Base-by-base conservation (phyloP, 2,329 filamentous ascomycete genomes). In the Cytospora piceicola region DNA sequence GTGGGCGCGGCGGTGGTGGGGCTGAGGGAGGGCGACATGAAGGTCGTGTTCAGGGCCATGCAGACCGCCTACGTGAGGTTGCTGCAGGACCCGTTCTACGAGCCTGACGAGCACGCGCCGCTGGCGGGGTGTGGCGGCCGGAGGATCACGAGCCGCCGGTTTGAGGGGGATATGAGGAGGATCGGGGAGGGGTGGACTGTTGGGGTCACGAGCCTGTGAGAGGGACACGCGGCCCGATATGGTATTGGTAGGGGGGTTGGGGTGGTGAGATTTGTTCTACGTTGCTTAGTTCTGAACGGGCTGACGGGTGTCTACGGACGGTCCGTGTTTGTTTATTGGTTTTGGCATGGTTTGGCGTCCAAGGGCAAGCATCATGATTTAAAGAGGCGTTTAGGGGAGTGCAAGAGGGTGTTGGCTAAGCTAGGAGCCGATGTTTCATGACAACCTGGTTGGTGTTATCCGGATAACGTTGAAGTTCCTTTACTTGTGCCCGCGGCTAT, bases 1-100 rank as follows among this genome's bases (percentile, higher is more conserved):
- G 74, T 68, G 71, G 71, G 71, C 73, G 72, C 72, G 69, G 72
- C 69, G 57, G 75, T 90, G n/a, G 75, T 91, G 22, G 93, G 92
- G 0, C 77, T 97, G 73, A 83, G 91, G 68, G 93, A 96, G 73
- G 88, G 90, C n/a, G 94, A 97, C 78, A 81, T 98, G 73, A 93
- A 93, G 76, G 88, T 91, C 39, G 94, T 95, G 30, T 99, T 99
- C 75, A 88, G 90, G 75, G 93, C 94, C 32, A 87, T 99, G 78
- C 95, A 98, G 79, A 89, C 86, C n/a, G 93, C 94, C 34, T 99
- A 97, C 73, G 91, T 98, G 65, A 83, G 88, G 68, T 81, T 99
- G 60, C 80, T 98, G 70, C 90, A 97, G 78, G 98, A 99, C 74
- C 94, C 94, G 0, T 99, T 99, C 78, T 98, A 94, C 77, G 88